These are phyloP conservation scores for Mucor piriformis DNA, from an alignment of 371 early-diverging fungal genomes.

Conservation along the genomic window DNA sequence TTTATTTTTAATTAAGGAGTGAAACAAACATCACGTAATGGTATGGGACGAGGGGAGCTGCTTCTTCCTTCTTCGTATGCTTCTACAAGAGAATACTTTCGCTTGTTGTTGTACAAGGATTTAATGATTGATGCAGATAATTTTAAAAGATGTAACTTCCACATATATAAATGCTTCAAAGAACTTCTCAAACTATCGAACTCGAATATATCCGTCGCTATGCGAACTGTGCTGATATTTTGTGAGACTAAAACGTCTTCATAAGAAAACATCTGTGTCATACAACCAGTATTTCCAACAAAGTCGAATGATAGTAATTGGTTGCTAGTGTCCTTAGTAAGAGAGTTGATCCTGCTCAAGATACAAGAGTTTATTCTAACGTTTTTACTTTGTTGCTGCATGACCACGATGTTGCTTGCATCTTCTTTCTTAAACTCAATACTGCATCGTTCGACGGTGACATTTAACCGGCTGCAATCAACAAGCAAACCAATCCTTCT, in stretches of 20 bases:
- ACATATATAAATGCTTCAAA: slow-evolving; percentile 15
- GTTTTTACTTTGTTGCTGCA: slow-evolving; percentile 20
- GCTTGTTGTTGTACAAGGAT: slow-evolving; percentile 17
- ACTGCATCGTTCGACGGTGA: slow-evolving; percentile 17
- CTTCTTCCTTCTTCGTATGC: slow-evolving; percentile 12
- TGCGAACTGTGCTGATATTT: slow-evolving; percentile 5
- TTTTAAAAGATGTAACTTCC: slow-evolving; percentile 10
- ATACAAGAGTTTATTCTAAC: slow-evolving; percentile 20
- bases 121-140: slow-evolving; percentile 14
- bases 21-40: too few species aligned
- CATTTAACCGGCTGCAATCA: slow-evolving; percentile 11
- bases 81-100: slow-evolving; percentile 17
- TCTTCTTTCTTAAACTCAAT: slow-evolving; percentile 23
- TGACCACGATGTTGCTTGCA: slow-evolving; percentile 14
- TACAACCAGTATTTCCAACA: slow-evolving; percentile 19
- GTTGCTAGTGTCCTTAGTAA: slow-evolving; percentile 8
- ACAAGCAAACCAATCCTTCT: slow-evolving; percentile 18
- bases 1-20: too few species aligned
- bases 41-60: slow-evolving; percentile 11
- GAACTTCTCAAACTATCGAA: slow-evolving; percentile 15
- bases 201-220: slow-evolving; percentile 18
- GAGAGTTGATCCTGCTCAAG: slow-evolving; percentile 21
- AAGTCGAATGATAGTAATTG: slow-evolving; percentile 21
- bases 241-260: slow-evolving; percentile 18
- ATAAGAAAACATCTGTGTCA: slow-evolving; percentile 16